phyloP scores from a whole-genome alignment of 495 filamentous ascomycete species.

The Glutinoglossum americanum region DNA sequence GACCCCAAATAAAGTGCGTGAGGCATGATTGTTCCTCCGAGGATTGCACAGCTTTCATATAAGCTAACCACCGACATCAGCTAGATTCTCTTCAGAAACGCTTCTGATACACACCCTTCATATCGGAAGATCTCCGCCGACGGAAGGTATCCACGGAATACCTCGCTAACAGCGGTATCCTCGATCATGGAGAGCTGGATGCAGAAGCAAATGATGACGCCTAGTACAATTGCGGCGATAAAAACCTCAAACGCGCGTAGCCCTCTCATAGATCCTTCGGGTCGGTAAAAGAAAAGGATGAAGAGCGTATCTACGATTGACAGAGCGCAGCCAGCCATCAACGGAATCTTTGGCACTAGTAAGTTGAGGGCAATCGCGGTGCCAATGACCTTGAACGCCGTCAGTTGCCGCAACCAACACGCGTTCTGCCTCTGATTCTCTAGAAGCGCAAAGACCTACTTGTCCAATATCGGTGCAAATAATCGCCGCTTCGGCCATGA shows the following conservation, averaged over 20 bases:
- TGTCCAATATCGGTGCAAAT: slow-evolving; percentile 81
- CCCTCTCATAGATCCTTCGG: slow-evolving; percentile 46
- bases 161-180: slow-evolving; percentile 44
- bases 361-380: slow-evolving; percentile 75
- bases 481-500: slow-evolving; percentile 57
- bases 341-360: slow-evolving; percentile 44
- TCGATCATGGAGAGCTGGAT: slow-evolving; percentile 65
- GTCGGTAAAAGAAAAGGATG: slow-evolving; percentile 65
- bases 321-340: slow-evolving; percentile 69
- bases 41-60: slow-evolving; percentile 76
- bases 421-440: too few species aligned
- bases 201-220: slow-evolving; percentile 71
- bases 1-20: slow-evolving; percentile 74
- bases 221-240: slow-evolving; percentile 56
- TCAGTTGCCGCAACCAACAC: slow-evolving; percentile 3
- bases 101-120: slow-evolving; percentile 32
- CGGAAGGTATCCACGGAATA: slow-evolving; percentile 68
- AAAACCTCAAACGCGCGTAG: slow-evolving; percentile 61
- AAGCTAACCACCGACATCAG: slow-evolving; percentile 23
- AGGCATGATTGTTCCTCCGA: slow-evolving; percentile 86
- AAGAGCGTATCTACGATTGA: slow-evolving; percentile 67
- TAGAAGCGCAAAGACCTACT: slow-evolving; percentile 18
- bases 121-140: slow-evolving; percentile 50
- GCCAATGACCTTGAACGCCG: slow-evolving; percentile 44
- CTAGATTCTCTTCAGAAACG: too few species aligned